Evolutionary conservation across 495 filamentous ascomycete species (phyloP).

Genomic region (Neurospora africana): DNA sequence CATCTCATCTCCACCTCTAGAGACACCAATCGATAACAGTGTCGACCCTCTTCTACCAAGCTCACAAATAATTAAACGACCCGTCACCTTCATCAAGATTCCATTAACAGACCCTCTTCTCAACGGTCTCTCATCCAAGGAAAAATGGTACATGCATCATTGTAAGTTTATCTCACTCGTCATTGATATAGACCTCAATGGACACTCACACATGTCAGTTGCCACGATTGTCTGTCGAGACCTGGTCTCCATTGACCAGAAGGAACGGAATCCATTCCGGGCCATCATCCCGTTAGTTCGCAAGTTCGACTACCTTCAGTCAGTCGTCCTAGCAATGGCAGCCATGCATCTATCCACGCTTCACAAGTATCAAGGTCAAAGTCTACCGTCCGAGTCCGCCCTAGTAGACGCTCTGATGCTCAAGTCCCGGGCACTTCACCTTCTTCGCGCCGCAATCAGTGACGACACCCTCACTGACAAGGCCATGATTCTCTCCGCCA

Average conservation of each 20-base stretch:
- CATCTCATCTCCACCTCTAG: neutral
- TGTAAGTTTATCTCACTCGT: constrained; percentile 23
- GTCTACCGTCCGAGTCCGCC: constrained; percentile 15
- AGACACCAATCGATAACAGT: neutral
- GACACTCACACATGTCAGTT: constrained; percentile 24
- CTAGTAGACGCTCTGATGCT: constrained; percentile 39
- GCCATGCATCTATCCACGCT: constrained; percentile 43
- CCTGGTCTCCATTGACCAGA: constrained; percentile 41
- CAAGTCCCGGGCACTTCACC: constrained; percentile 38
- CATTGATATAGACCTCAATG: neutral
- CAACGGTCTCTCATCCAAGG: constrained; percentile 22
- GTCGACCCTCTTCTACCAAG: neutral
- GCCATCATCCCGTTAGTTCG: constrained; percentile 36
- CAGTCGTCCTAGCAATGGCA: constrained; percentile 42
- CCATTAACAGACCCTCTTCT: constrained; percentile 26
- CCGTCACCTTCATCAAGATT: neutral
- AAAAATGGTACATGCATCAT: constrained; percentile 40
- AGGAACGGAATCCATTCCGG: constrained; percentile 40
- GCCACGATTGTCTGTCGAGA: constrained; percentile 40
- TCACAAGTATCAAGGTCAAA: constrained; percentile 13
- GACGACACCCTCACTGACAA: constrained; percentile 21
- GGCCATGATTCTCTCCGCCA: constrained; percentile 36
- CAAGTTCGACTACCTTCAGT: constrained; percentile 33
- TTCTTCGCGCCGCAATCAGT: constrained; percentile 27
- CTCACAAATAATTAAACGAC: neutral